phyloP scores from a whole-genome alignment of 495 filamentous ascomycete genomes.

The Podospora conica region DNA sequence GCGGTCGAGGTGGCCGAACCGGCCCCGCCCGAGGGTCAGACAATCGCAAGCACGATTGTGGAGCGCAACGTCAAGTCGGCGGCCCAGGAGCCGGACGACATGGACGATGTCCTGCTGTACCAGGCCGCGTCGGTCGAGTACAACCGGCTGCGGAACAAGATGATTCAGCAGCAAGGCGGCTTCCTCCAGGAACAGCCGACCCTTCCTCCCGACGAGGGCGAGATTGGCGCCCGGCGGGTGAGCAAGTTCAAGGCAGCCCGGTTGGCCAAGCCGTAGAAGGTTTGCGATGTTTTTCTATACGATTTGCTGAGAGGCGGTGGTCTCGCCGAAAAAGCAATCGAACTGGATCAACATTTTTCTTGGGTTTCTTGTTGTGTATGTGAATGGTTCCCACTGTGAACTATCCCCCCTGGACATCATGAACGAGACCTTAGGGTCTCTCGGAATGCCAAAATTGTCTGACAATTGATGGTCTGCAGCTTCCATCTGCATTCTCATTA shows the following conservation, averaged over 20 bases:
- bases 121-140: conserved; percentile 77
- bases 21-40: conserved; percentile 51
- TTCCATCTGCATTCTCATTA: conserved; percentile 46
- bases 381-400: conserved; percentile 1
- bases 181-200: conserved; percentile 58
- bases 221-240: conserved; percentile 59
- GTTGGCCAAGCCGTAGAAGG: conserved; percentile 41
- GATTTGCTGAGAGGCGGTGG: conserved; percentile 7
- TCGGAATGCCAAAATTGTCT: conserved; percentile 27
- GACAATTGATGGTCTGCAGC: conserved; percentile 51
- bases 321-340: conserved; percentile 18
- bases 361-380: not conserved
- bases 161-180: conserved; percentile 74
- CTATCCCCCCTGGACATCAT: not conserved
- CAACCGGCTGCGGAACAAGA: conserved; percentile 66
- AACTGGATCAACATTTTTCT: conserved; percentile 13
- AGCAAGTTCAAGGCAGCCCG: conserved; percentile 89
- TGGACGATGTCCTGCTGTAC: conserved; percentile 65
- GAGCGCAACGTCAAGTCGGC: conserved; percentile 47
- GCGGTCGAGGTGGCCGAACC: conserved; percentile 26
- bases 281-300: not conserved
- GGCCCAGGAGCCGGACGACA: conserved; percentile 59
- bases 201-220: conserved; percentile 58
- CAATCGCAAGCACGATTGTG: conserved; percentile 52
- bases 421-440: not conserved